These are phyloP conservation scores for Termitomyces sp. DNA, from an alignment of 768 basidiomycete genomes.

Conservation along the genomic window DNA sequence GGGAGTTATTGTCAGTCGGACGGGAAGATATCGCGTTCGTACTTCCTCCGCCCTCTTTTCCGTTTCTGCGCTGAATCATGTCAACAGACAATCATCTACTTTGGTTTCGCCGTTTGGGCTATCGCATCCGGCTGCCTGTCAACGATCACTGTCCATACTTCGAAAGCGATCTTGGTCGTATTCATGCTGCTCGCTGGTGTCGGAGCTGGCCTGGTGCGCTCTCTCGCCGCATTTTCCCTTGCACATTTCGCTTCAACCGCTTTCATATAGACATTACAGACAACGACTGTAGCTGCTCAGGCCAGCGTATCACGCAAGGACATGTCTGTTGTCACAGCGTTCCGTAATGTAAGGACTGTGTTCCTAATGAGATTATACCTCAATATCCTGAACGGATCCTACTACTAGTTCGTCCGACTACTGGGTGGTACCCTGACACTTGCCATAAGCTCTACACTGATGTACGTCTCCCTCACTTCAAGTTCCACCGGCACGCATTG, in stretches of 20 bases:
- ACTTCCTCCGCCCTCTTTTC: background rate
- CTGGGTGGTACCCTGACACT: constrained; percentile 69
- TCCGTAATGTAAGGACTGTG: constrained; percentile 45
- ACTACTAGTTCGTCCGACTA: constrained; percentile 54
- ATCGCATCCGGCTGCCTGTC: constrained; percentile 70
- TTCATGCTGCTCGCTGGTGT: constrained; percentile 58
- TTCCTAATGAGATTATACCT: background rate
- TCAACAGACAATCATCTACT: constrained; percentile 53
- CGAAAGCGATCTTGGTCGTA: constrained; percentile 48
- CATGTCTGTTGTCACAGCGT: constrained; percentile 74
- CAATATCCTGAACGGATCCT: background rate
- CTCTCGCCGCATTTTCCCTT: constrained; percentile 18
- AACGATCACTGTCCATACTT: constrained; percentile 47
- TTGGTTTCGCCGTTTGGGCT: constrained; percentile 67
- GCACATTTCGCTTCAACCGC: too few species aligned
- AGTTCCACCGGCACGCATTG: too few species aligned
- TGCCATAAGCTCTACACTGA: constrained; percentile 56
- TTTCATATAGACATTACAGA: constrained; percentile 44
- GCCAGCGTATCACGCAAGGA: constrained; percentile 67
- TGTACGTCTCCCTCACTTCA: constrained; percentile 36
- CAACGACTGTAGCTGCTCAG: constrained; percentile 69
- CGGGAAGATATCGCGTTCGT: constrained; percentile 55
- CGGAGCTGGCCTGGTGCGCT: constrained; percentile 54
- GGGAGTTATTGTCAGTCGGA: constrained; percentile 60
- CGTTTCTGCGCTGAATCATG: background rate